Conservation (phyloP, 352 stramenopile species). For the Phytophthora citricola region DNA sequence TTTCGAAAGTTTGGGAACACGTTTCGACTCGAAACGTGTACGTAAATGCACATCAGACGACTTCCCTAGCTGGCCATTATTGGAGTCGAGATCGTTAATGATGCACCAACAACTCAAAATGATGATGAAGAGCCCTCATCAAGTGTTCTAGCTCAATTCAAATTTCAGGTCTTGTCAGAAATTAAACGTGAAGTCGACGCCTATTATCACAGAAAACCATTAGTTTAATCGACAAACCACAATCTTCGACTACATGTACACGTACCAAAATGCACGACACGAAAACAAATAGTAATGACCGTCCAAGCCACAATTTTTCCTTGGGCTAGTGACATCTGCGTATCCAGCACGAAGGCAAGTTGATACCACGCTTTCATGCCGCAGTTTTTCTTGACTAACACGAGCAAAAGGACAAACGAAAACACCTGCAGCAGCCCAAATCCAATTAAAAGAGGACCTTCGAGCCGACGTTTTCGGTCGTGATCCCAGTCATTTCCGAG, state of each 20-base stretch:
- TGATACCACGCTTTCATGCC: conserved; percentile 19
- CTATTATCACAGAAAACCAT: not conserved
- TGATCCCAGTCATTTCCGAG: conserved; percentile 10
- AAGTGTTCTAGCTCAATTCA: too few species aligned
- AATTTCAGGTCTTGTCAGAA: not conserved
- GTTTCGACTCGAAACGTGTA: too few species aligned
- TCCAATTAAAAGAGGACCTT: conserved; percentile 14
- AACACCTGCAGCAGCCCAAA: conserved; percentile 24
- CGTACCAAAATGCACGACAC: conserved; percentile 15
- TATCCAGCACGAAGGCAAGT: conserved; percentile 36
- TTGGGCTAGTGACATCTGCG: conserved; percentile 20
- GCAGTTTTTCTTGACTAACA: conserved; percentile 16
- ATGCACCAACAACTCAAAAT: too few species aligned
- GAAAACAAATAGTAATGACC: conserved; percentile 8
- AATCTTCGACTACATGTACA: not conserved
- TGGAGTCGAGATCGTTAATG: too few species aligned
- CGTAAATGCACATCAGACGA: too few species aligned
- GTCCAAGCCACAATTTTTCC: conserved; percentile 12
- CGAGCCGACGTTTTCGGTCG: not conserved
- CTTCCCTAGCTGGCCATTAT: too few species aligned
- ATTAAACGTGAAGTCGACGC: conserved; percentile 2
- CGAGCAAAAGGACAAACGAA: conserved; percentile 19
- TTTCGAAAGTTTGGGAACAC: too few species aligned
- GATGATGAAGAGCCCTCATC: too few species aligned
- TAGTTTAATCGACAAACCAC: not conserved